A percentile compares a stretch with the other conserved stretches of the same genome.
Evolutionary conservation across 345 rosid genomes (phyloP).

Genomic region (Salix brachista): DNA sequence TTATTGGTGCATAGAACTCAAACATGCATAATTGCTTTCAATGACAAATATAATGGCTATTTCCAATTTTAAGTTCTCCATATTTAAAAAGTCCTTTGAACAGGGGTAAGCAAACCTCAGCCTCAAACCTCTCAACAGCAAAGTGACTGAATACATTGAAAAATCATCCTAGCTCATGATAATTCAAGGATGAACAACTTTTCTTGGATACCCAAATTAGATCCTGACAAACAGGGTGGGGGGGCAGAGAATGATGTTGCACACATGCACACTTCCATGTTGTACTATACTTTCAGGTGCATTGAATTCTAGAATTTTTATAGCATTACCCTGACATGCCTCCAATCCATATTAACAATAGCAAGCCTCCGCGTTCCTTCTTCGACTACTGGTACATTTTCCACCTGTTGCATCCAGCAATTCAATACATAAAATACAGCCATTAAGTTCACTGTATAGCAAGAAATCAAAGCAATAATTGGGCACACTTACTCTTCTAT

Average conservation of each 20-base stretch:
- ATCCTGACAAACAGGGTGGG: not conserved
- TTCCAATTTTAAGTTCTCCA: not conserved
- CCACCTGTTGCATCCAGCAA: slow-evolving; percentile 47
- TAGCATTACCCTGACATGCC: slow-evolving; percentile 68
- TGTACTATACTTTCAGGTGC: not conserved
- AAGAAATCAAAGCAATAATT: not conserved
- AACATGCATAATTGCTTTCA: too few relatives aligned
- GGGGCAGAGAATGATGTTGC: not conserved
- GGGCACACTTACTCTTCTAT: too few relatives aligned
- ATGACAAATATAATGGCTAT: not conserved
- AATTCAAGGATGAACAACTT: not conserved
- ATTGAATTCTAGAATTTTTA: not conserved
- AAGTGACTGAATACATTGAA: not conserved
- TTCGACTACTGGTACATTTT: slow-evolving; percentile 50
- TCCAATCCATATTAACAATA: slow-evolving; percentile 87
- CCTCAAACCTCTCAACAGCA: not conserved
- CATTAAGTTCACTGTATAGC: not conserved
- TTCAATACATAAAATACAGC: not conserved
- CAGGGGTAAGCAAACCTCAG: not conserved
- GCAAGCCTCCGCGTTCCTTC: slow-evolving; percentile 81
- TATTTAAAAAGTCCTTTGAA: not conserved
- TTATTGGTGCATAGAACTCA: too few relatives aligned
- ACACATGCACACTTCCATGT: not conserved
- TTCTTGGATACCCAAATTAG: too few relatives aligned
- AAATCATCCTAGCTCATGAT: not conserved